A percentile compares a stretch with the other conserved stretches of the same genome.
Conservation (phyloP, 2,329 filamentous ascomycete genomes). For the Talaromyces sp. region DNA sequence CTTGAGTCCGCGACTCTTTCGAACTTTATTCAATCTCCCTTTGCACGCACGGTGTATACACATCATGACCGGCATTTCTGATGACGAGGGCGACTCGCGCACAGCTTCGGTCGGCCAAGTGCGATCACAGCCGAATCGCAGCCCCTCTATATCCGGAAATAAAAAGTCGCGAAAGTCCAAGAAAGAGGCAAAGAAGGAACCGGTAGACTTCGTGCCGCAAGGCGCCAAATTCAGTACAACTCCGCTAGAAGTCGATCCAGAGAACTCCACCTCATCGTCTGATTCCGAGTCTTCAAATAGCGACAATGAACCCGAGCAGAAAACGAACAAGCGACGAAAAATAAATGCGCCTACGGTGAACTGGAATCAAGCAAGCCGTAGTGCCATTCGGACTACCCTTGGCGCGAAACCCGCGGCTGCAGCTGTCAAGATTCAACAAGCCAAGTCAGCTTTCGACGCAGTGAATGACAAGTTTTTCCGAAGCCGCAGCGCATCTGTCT, state of each 20-base stretch:
- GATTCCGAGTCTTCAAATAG: slow-evolving; percentile 25
- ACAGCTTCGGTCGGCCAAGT: slow-evolving; percentile 44
- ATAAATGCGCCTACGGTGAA: slow-evolving; percentile 33
- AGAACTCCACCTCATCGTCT: slow-evolving; percentile 30
- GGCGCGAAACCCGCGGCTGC: slow-evolving; percentile 27
- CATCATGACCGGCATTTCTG: slow-evolving; percentile 20
- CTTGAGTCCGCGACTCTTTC: not conserved
- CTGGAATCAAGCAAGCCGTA: slow-evolving; percentile 46
- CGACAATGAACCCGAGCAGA: slow-evolving; percentile 20
- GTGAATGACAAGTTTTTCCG: slow-evolving; percentile 40
- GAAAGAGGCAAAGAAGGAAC: slow-evolving; percentile 24
- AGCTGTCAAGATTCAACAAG: slow-evolving; percentile 18
- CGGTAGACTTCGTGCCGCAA: slow-evolving; percentile 38
- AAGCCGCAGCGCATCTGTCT: slow-evolving; percentile 33
- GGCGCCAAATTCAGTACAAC: slow-evolving; percentile 35
- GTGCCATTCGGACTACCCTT: slow-evolving; percentile 43
- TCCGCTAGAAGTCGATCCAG: slow-evolving; percentile 33
- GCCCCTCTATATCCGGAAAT: slow-evolving; percentile 27
- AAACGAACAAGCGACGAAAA: slow-evolving; percentile 15
- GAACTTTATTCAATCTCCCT: too few relatives aligned
- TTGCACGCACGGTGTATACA: not conserved
- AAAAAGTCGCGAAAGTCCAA: slow-evolving; percentile 29
- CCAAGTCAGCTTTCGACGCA: slow-evolving; percentile 30
- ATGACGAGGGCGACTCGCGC: slow-evolving; percentile 45
- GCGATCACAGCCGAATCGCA: slow-evolving; percentile 29